Evolutionary conservation across 169 alveolate genomes (phyloP).

Genomic region (Neospora caninum): DNA sequence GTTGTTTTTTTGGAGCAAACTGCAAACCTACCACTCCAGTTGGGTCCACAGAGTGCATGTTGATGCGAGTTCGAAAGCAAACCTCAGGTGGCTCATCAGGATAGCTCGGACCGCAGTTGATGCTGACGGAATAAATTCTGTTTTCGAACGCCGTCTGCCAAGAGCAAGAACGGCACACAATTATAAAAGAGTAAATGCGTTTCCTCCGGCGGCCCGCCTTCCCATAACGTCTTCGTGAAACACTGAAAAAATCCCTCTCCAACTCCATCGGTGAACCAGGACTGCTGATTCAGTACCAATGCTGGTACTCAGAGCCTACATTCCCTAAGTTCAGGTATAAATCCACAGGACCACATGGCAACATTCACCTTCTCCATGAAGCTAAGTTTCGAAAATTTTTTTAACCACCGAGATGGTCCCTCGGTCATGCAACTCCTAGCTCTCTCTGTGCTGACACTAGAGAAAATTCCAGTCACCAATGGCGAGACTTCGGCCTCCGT

Average conservation of each 20-base stretch:
- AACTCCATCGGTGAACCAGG: not conserved
- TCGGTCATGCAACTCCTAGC: too few species aligned
- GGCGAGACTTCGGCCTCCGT: too few species aligned
- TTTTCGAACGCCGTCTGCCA: conserved; percentile 93
- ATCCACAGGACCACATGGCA: too few species aligned
- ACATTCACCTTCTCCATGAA: too few species aligned
- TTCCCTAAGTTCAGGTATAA: not conserved
- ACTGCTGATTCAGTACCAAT: not conserved
- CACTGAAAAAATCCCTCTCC: too few species aligned
- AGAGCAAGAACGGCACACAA: not conserved
- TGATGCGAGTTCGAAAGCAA: conserved; percentile 89
- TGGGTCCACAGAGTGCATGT: conserved; percentile 91
- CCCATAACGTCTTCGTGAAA: too few species aligned
- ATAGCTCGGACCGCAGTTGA: conserved; percentile 93
- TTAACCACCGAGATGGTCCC: too few species aligned
- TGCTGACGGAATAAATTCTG: conserved; percentile 93
- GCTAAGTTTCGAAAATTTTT: too few species aligned
- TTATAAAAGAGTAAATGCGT: not conserved
- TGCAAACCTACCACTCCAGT: conserved; percentile 79
- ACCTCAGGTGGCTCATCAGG: conserved; percentile 97
- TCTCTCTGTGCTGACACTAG: too few species aligned
- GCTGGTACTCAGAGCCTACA: not conserved
- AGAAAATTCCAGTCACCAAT: too few species aligned
- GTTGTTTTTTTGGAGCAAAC: not conserved
- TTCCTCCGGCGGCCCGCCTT: not conserved